Base-by-base conservation (phyloP, 495 filamentous ascomycete species). In the Melanomma pulvis-pyrius region DNA sequence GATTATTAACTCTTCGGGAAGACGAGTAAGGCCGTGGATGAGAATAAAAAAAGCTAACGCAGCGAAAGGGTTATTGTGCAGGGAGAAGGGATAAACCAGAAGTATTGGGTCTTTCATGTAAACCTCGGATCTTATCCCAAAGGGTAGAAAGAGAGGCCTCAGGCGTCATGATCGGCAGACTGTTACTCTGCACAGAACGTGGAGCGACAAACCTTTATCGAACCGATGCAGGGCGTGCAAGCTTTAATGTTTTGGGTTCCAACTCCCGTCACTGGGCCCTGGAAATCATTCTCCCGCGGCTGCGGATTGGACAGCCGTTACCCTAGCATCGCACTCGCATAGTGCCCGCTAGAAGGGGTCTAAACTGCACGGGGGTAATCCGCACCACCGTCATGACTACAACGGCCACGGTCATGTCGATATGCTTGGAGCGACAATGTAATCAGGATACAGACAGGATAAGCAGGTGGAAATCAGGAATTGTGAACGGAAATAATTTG, bases 81-180 rank as follows among this genome's bases (percentile, higher is more conserved):
- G 44, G 50, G 24, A 46, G 19, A 30, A 59, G 17, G 24, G 51
- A 34, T 44, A 63, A 56, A 26, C 4, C 6, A 19, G 44, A 59
- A 39, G 25, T 49, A 48, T 22, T 55, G 48, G 24, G 47, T 22
- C 32, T n/a, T 49, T 7, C n/a, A 19, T 26, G 21, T 17, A 56
- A 17, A 13, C 17, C 21, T 48, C 7, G 17, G 13, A 29, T 30
- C 19, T 11, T 46, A 17, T n/a, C 36, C 24, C 24, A 25, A 48
- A n/a, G 26, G 30, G 22, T 49, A 24, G 34, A 19, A 13, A 28
- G 21, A 25, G 53, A 58, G 47, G 47, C 55, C 47, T 59, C 29
- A 65, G 63, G 54, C 63, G 63, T 66, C 63, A 66, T 66, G 63
- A 66, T 66, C 63, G 32, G 29, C 62, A 28, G 21, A 26, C 13